Base-by-base conservation (phyloP, 2,329 filamentous ascomycete species). In the Stachybotrys elegans region DNA sequence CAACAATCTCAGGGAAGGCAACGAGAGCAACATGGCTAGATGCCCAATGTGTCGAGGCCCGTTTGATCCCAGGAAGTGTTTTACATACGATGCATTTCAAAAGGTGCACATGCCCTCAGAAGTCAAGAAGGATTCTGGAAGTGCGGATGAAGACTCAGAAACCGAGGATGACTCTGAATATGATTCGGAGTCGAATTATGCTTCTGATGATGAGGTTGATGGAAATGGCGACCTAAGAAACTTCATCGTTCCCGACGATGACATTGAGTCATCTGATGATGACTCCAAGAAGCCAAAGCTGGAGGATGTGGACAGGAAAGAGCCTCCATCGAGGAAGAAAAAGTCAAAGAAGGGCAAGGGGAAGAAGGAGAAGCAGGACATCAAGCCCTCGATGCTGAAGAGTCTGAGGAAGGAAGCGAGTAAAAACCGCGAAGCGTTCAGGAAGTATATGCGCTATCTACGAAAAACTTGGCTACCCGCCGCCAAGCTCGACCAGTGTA, bases 401-500 rank as follows among this genome's bases (percentile, higher is more conserved):
- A 59, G 53, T 45, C 72, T 93, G 14, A 87, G 88, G 51, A 78
- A 81, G 45, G 76, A 86, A 21, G 83, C 81, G 0, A 68, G 70
- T 40, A 79, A 76, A 49, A 92, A 80, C 62, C 74, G 72, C 22
- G 74, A 73, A 12, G 80, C 84, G 4, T 85, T 83, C 55, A 75
- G 72, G 48, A 79, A 76, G 51, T 95, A 93, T 62, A 75, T 90
- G 54, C 70, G 69, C 25, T 84, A 82, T 42, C 71, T 93, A 6
- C 73, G 75, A 20, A 80, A 84, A 58, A 75, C 79, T 22, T 95
- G 82, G 78, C 67, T 84, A 45, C 82, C 82, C 46, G 89, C 86
- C 57, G 88, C 85, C 54, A 95, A 96, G 66, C 88, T 92, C 5
- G 82, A 89, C 48, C 84, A 86, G 8, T 73, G 95, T 14, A 72